A percentile compares a stretch with the other conserved stretches of the same genome.
phyloP scores from a whole-genome alignment of 2,329 filamentous ascomycete species.

The Hymenoscyphus linearis region DNA sequence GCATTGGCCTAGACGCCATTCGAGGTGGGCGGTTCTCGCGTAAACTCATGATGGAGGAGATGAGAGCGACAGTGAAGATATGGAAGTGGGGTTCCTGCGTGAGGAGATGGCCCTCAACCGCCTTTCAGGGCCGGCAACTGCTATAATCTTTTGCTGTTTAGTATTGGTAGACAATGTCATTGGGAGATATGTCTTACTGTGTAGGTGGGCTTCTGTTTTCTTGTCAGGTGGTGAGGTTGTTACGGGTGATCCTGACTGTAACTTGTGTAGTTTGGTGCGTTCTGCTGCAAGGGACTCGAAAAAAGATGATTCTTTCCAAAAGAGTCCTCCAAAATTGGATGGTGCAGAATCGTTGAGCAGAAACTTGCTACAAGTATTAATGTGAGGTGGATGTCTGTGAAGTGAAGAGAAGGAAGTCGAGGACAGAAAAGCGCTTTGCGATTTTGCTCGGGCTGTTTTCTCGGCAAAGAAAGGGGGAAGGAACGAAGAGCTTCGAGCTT shows the following conservation, averaged over 20 bases:
- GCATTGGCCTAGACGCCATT: neutral
- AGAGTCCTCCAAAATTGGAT: conserved; percentile 14
- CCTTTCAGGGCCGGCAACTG: neutral
- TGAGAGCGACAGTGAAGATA: neutral
- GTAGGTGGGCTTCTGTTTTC: neutral
- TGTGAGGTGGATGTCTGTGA: conserved; percentile 9
- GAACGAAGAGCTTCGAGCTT: neutral
- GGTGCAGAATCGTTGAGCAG: conserved; percentile 6
- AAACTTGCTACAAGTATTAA: conserved; percentile 12
- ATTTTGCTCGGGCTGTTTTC: neutral
- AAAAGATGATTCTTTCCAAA: conserved; percentile 9
- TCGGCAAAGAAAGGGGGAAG: neutral
- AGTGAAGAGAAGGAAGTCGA: neutral
- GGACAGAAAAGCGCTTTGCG: neutral
- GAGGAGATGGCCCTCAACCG: neutral
- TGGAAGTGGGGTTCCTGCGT: neutral
- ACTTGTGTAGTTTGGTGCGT: neutral
- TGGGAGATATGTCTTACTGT: neutral
- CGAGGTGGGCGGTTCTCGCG: conserved; percentile 4
- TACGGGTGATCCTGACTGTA: neutral
- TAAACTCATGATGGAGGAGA: neutral
- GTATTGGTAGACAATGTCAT: neutral
- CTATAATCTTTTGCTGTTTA: neutral
- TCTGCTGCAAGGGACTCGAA: neutral
- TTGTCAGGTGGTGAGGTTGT: neutral